Evolutionary conservation across 2,329 filamentous ascomycete species (phyloP), one percentile per base, ranked within the genome.

Genomic region (Hymenoscyphus fructigenus): DNA sequence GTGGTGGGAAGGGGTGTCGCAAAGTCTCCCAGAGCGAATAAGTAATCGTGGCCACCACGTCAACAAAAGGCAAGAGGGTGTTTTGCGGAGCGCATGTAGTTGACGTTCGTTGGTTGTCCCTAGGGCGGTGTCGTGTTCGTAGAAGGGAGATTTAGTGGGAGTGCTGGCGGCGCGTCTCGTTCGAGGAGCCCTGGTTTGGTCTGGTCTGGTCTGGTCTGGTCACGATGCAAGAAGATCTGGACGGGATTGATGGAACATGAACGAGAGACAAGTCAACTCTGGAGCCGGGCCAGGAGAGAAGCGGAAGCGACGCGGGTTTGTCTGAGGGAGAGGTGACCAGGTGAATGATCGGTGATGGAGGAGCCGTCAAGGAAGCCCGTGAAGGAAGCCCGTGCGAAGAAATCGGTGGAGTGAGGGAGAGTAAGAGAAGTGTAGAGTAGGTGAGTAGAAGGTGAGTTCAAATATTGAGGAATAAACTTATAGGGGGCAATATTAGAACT

Each of bases 231-330:
- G 50, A 65, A 58, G 62, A 23, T 3, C n/a, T 23, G 41, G 41
- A 53, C 61, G 64, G 47, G 47, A 62, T 50, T 65, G 66, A 60
- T 68, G 69, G 65, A 65, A 67, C 66, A 68, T 70, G 68, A 68
- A 69, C 60, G 57, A 38, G 57, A 63, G 63, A 70, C 62, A 62
- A 62, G 50, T 61, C 65, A 60, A 64, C 66, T 62, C n/a, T 56
- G 58, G 62, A 59, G 20, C 58, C 58, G 47, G 53, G 26, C 53
- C 10, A 44, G 36, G 61, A 59, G 29, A 23, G 47, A 53, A 41
- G 41, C 36, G 29, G 60, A 57, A 62, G 57, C 47, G 56, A 59
- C n/a, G 47, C 32, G 36, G 34, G 10, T 14, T 15, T 15, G 55
- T 9, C 7, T 17, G 47, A 10, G 17, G 7, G 15, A 9, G 26